These are phyloP conservation scores for Neurospora sp. DNA, from an alignment of 495 filamentous ascomycete genomes.

Conservation along the genomic window DNA sequence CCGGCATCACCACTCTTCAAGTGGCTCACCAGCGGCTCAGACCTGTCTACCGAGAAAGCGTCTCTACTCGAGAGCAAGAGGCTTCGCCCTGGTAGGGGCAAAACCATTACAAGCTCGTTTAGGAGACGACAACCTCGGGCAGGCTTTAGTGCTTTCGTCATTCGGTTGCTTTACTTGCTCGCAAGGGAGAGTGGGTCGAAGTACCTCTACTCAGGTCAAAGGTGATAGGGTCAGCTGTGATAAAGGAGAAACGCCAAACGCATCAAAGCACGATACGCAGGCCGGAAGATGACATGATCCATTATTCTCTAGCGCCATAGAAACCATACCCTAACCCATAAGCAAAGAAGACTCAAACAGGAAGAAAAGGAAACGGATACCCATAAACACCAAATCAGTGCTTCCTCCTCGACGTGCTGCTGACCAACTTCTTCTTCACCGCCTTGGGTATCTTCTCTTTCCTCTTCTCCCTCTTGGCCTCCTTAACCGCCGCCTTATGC, in stretches of 20 bases:
- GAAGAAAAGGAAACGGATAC: not conserved
- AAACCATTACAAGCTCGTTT: constrained; percentile 18
- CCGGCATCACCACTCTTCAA: not conserved
- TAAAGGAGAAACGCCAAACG: not conserved
- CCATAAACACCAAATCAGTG: constrained; percentile 13
- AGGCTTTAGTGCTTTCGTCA: constrained; percentile 24
- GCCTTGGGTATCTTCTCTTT: constrained; percentile 95
- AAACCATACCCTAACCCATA: not conserved
- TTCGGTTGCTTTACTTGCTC: constrained; percentile 9
- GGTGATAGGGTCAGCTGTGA: not conserved
- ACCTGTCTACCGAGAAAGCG: constrained; percentile 14
- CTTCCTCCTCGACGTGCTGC: constrained; percentile 27
- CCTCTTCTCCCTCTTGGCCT: constrained; percentile 82
- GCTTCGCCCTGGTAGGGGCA: constrained; percentile 18
- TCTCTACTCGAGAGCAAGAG: constrained; percentile 8
- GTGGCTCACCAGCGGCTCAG: constrained; percentile 11
- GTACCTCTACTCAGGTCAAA: rapidly evolving
- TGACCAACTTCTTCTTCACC: constrained; percentile 71
- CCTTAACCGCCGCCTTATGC: constrained; percentile 86
- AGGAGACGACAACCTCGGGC: constrained; percentile 7
- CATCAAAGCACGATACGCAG: not conserved
- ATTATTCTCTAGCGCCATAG: not conserved
- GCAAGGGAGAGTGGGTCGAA: not conserved
- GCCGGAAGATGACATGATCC: not conserved
- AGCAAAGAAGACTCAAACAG: not conserved